Conservation (phyloP, 1,139 yeast species). For the Citeromyces hawaiiensis region DNA sequence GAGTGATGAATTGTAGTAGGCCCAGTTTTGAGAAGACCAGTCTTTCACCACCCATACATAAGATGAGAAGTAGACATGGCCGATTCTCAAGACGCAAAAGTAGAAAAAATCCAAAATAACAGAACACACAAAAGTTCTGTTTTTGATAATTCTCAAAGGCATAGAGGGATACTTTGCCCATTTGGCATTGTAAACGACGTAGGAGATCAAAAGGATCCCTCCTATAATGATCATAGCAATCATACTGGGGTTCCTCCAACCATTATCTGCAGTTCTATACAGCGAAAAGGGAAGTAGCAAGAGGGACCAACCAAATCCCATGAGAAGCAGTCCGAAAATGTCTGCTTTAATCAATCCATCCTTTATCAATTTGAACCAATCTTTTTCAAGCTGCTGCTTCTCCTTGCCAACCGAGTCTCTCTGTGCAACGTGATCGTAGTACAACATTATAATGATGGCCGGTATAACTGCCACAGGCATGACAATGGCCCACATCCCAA, state of each 20-base stretch:
- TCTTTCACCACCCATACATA: slow-evolving; percentile 15
- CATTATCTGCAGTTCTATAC: slow-evolving; percentile 15
- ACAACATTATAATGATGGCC: slow-evolving; percentile 16
- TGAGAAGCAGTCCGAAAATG: slow-evolving; percentile 20
- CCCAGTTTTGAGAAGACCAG: slow-evolving; percentile 18
- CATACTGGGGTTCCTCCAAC: slow-evolving; percentile 22
- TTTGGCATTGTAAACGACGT: slow-evolving; percentile 16
- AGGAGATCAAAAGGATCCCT: slow-evolving; percentile 17
- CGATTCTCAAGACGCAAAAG: slow-evolving; percentile 14
- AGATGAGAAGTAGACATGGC: slow-evolving; percentile 16
- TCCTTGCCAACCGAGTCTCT: slow-evolving; percentile 2
- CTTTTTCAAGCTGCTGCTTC: not conserved
- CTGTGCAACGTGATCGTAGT: slow-evolving; percentile 17
- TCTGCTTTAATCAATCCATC: slow-evolving; percentile 18
- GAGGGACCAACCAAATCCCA: slow-evolving; percentile 22
- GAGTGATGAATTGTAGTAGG: slow-evolving; percentile 20
- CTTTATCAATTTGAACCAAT: slow-evolving; percentile 3
- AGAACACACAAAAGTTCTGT: slow-evolving; percentile 20
- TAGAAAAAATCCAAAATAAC: slow-evolving; percentile 19
- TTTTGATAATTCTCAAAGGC: slow-evolving; percentile 19
- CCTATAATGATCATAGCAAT: slow-evolving; percentile 25
- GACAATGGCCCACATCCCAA: slow-evolving; percentile 24
- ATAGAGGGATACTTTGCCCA: slow-evolving; percentile 21
- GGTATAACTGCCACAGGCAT: slow-evolving; percentile 20
- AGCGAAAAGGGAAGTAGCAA: slow-evolving; percentile 22